phyloP scores from a whole-genome alignment of 225 moss, liverwort and hornwort genomes.

The Takakia lepidozioides region DNA sequence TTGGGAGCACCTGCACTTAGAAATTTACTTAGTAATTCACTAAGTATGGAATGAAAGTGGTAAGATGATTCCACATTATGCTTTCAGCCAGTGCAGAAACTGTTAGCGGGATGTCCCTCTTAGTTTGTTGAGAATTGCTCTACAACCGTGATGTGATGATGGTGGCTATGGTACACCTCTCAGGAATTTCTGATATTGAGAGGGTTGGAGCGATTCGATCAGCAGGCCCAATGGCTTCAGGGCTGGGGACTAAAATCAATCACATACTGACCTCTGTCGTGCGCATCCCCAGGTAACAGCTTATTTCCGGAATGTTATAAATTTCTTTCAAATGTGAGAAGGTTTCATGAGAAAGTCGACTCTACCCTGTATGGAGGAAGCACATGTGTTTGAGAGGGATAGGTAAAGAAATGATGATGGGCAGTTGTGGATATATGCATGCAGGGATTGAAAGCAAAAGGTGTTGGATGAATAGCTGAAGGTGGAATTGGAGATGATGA shows the following conservation, averaged over 20 bases:
- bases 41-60: too few species aligned
- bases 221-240: conserved; percentile 26
- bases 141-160: too few species aligned
- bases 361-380: background rate
- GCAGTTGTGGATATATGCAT: background rate
- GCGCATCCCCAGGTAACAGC: conserved; percentile 66
- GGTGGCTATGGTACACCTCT: too few species aligned
- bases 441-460: conserved; percentile 83
- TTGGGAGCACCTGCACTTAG: too few species aligned
- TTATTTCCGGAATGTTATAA: too few species aligned
- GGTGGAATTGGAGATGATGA: conserved; percentile 31
- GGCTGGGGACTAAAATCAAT: conserved; percentile 34
- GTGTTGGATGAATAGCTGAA: conserved; percentile 62
- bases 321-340: background rate
- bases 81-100: too few species aligned
- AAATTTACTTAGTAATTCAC: too few species aligned
- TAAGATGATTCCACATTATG: too few species aligned
- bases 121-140: too few species aligned
- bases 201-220: background rate
- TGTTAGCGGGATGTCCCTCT: too few species aligned
- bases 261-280: conserved; percentile 69
- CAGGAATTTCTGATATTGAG: too few species aligned
- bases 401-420: background rate
- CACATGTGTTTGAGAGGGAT: background rate
- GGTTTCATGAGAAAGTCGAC: too few species aligned